phyloP scores from a whole-genome alignment of 176 grass and related monocot species.

The Aegilops sharonensis region DNA sequence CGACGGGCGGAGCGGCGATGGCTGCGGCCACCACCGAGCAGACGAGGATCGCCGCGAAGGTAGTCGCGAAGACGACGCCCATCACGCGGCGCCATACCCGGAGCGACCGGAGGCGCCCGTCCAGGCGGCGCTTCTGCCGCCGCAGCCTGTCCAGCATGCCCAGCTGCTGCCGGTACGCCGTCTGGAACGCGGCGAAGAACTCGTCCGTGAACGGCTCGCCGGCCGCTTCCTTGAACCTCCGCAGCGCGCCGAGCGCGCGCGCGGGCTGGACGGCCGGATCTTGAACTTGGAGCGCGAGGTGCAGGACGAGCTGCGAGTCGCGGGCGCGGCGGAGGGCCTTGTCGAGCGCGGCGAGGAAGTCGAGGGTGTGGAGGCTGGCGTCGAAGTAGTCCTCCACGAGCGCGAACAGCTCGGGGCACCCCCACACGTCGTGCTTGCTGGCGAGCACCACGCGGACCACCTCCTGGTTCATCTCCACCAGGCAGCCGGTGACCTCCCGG shows the following conservation, averaged over 20 bases:
- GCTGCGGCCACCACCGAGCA: constrained; percentile 63
- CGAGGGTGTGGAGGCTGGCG: constrained; percentile 86
- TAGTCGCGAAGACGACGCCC: constrained; percentile 71
- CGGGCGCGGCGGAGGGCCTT: constrained; percentile 91
- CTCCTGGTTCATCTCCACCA: constrained; percentile 99
- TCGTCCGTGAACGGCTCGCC: constrained; percentile 87
- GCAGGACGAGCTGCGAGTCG: constrained; percentile 80
- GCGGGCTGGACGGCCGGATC: constrained; percentile 27
- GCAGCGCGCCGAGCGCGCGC: constrained; percentile 71
- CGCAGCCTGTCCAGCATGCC: constrained; percentile 75
- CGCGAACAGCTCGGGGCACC: constrained; percentile 69
- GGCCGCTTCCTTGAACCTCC: constrained; percentile 51
- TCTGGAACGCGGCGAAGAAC: constrained; percentile 75
- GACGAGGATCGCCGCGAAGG: constrained; percentile 59
- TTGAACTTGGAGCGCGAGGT: constrained; percentile 63
- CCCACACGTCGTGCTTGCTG: constrained; percentile 94
- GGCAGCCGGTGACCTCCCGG: constrained; percentile 82
- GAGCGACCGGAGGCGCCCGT: constrained; percentile 63
- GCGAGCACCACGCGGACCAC: constrained; percentile 82
- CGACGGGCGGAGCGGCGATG: constrained; percentile 58
- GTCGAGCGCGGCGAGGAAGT: constrained; percentile 89
- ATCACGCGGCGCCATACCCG: constrained; percentile 78
- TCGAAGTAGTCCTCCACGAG: constrained; percentile 97
- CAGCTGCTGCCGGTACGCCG: constrained; percentile 70
- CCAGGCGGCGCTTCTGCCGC: constrained; percentile 62